These are phyloP conservation scores for Apiospora koreana DNA, from an alignment of 2,329 filamentous ascomycete species.

Conservation along the genomic window DNA sequence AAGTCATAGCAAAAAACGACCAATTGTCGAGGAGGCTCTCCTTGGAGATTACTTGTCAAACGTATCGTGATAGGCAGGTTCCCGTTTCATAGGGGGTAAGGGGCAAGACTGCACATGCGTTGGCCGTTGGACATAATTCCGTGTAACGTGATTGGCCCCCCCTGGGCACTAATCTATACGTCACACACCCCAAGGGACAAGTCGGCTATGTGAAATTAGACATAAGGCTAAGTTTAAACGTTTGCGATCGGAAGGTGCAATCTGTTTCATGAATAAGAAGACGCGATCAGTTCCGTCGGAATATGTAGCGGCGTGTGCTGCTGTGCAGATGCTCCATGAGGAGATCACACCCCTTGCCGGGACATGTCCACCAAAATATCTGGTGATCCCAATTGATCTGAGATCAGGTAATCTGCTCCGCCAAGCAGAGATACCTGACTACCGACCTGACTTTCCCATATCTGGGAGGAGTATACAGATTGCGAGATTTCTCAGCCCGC, in stretches of 20 bases:
- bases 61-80: not conserved
- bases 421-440: not conserved
- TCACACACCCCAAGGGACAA: not conserved
- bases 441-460: not conserved
- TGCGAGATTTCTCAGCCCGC: not conserved
- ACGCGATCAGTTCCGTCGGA: not conserved
- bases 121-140: not conserved
- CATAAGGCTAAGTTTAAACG: not conserved
- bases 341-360: not conserved
- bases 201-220: not conserved
- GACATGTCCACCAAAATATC: not conserved
- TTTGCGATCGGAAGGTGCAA: not conserved
- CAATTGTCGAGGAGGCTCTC: not conserved
- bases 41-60: not conserved
- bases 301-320: not conserved
- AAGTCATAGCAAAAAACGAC: not conserved
- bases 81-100: not conserved
- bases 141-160: not conserved
- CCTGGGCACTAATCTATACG: not conserved
- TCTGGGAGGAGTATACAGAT: not conserved
- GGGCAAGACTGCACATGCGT: not conserved
- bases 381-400: not conserved
- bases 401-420: not conserved
- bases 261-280: not conserved
- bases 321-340: not conserved